A percentile compares a stretch with the other conserved stretches of the same genome.
phyloP scores from a whole-genome alignment of 2,329 filamentous ascomycete species.

The Laburnicola sp. region DNA sequence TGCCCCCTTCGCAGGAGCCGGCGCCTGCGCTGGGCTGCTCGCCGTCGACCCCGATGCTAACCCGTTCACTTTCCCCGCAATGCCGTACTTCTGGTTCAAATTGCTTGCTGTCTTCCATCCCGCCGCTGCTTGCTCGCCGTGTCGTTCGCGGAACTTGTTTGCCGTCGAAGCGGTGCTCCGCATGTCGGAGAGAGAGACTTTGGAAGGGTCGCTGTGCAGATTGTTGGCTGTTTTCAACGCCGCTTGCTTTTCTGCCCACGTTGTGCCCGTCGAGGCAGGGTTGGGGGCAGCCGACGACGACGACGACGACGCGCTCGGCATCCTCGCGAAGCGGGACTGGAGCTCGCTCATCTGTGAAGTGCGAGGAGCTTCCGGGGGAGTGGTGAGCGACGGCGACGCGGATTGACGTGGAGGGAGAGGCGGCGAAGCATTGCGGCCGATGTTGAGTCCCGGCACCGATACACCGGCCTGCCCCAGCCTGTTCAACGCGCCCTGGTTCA shows the following conservation, averaged over 20 bases:
- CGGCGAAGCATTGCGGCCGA: conserved; percentile 55
- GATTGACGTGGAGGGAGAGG: conserved; percentile 36
- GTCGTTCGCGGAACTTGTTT: conserved; percentile 70
- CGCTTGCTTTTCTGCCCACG: conserved; percentile 64
- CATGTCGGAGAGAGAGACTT: conserved; percentile 63
- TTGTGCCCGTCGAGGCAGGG: conserved; percentile 56
- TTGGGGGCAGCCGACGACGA: conserved; percentile 14
- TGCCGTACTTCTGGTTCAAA: conserved; percentile 65
- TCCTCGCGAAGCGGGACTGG: conserved; percentile 64
- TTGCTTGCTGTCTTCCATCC: conserved; percentile 61
- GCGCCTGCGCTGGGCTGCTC: conserved; percentile 29
- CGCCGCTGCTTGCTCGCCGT: conserved; percentile 67
- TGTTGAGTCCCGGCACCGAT: conserved; percentile 76
- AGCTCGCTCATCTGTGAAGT: conserved; percentile 64
- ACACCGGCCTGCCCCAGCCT: conserved; percentile 75
- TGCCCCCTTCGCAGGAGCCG: conserved; percentile 36
- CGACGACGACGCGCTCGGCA: conserved; percentile 37
- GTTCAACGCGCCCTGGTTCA: conserved; percentile 64
- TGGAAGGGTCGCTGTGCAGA: conserved; percentile 64
- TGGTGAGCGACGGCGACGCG: conserved; percentile 29
- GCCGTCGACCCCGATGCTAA: conserved; percentile 30
- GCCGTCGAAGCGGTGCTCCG: conserved; percentile 62
- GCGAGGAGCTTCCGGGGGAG: conserved; percentile 26
- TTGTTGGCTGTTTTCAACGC: conserved; percentile 63
- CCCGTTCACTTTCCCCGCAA: conserved; percentile 55